Conservation (phyloP, 1,284 basidiomycete species). For the Heterobasidion parviporum region DNA sequence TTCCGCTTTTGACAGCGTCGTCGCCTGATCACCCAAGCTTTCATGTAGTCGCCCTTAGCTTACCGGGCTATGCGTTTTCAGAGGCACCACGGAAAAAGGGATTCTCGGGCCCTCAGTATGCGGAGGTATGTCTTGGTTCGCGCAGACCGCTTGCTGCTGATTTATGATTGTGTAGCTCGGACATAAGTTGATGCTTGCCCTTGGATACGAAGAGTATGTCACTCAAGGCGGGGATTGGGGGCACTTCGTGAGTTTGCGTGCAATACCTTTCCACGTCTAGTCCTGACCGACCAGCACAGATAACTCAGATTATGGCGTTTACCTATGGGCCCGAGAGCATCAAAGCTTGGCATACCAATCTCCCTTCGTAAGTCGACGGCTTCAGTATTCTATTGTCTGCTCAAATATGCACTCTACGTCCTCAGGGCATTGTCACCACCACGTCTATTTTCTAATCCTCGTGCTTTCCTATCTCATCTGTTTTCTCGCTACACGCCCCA, state of each 20-base stretch:
- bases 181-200: constrained; percentile 35
- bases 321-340: constrained; percentile 22
- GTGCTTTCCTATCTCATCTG: constrained; percentile 17
- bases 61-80: constrained; percentile 33
- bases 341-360: constrained; percentile 30
- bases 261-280: not conserved
- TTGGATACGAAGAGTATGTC: constrained; percentile 41
- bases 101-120: constrained; percentile 24
- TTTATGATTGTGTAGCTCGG: constrained; percentile 1
- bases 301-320: constrained; percentile 20
- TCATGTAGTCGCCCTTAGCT: constrained; percentile 36
- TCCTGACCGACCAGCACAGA: constrained; percentile 12
- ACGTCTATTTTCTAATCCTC: constrained; percentile 14
- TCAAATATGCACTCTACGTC: not conserved
- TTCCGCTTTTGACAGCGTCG: constrained; percentile 17
- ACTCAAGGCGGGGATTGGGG: constrained; percentile 44
- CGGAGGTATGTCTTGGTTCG: constrained; percentile 13
- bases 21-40: constrained; percentile 26
- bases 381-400: not conserved
- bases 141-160: not conserved
- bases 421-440: constrained; percentile 8
- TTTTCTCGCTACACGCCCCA: constrained; percentile 16
- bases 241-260: constrained; percentile 18
- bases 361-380: constrained; percentile 17
- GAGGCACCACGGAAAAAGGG: constrained; percentile 23